Conservation (phyloP, 179 eudicot species). For the Pouteria campechiana region DNA sequence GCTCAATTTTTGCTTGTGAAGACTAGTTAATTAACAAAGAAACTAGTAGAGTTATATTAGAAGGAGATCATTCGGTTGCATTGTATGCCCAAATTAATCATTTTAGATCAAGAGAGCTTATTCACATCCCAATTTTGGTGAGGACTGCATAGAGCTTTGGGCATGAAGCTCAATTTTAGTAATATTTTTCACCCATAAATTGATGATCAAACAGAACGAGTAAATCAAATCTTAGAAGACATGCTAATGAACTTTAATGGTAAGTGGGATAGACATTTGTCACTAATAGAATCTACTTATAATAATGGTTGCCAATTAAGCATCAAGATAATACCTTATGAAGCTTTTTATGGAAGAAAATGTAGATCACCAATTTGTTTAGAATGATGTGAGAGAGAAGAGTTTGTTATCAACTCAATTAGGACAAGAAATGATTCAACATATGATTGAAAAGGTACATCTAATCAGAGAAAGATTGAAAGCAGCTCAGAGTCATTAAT, state of each 20-base stretch:
- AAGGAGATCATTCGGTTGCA: neutral
- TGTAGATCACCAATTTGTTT: neutral
- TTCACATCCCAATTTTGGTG: neutral
- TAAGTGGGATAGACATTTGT: neutral
- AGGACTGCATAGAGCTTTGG: neutral
- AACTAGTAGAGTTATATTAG: neutral
- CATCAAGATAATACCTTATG: neutral
- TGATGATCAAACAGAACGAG: neutral
- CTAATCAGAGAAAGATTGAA: neutral
- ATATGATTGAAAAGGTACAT: neutral
- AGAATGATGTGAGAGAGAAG: neutral
- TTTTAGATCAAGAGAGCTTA: neutral
- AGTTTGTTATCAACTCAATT: neutral
- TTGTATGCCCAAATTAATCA: neutral
- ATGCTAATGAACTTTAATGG: neutral
- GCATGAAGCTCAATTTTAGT: neutral
- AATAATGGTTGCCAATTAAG: neutral
- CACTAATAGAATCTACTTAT: neutral
- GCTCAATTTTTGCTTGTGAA: neutral
- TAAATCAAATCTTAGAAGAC: neutral
- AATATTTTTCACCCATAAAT: neutral
- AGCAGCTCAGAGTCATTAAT: neutral
- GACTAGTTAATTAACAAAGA: neutral
- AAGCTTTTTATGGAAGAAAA: neutral
- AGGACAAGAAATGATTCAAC: too few species aligned